Base-by-base conservation (phyloP, 2,329 filamentous ascomycete genomes). In the Penicillium sp. region DNA sequence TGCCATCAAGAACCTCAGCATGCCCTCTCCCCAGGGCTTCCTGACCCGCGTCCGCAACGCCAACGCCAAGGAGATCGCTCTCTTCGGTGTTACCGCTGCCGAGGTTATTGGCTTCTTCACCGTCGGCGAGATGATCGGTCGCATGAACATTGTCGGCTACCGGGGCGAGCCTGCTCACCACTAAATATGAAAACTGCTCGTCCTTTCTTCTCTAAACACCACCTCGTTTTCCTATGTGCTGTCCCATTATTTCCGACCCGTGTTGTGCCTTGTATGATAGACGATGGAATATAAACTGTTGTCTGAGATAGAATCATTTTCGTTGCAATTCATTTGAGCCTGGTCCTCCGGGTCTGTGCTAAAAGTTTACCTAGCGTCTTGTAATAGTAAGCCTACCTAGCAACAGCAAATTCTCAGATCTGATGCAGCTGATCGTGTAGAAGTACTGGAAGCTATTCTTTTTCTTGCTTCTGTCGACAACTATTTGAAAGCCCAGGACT, bases 21-120 rank as follows among this genome's bases (percentile, higher is more conserved):
- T 83, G 66, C 75, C 85, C 67, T 80, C 86, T 67, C 83, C 88
- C 59, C 76, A 81, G 71, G 75, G 76, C 64, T 70, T 86, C 67
- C 73, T 89, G 65, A 78, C 81, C 69, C 81, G 82, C 67, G 76
- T 90, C 73, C 87, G 90, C 75, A 90, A 87, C 81, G 71, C 95
- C 71, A 89, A 86, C 78, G 82, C 80, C 67, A 83, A 87, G 69
- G 89, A 96, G 78, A 76, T 94, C 69, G 84, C 85, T 57, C 80
- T 89, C 55, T 89, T 85, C 61, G 91, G 90, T 69, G 90, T 99
- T 61, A 82, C 97, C 63, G 80, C 84, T 50, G 93, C 93, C 58
- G 94, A 99, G 82, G 85, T 92, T 53, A 81, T 99, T 68, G 95
- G 95, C 63, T 99, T 99, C 86, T 99, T 98, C 86, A 96, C 93